These are phyloP conservation scores for Cadophora sp. DNA, from an alignment of 2,329 filamentous ascomycete genomes.

Conservation along the genomic window DNA sequence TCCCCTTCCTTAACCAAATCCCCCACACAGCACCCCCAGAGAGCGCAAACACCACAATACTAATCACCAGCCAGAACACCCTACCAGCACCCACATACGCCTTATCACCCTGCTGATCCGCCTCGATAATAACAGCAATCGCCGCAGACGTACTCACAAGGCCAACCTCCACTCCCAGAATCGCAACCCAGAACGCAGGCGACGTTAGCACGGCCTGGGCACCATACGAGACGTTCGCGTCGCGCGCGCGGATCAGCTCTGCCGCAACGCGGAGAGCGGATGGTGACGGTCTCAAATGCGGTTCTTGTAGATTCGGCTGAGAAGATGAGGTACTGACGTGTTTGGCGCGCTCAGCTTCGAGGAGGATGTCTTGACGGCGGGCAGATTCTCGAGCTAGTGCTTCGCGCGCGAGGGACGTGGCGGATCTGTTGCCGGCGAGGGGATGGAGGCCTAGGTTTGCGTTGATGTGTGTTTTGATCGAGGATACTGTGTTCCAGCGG, in stretches of 20 bases:
- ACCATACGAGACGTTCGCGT: neutral
- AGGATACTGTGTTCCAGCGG: neutral
- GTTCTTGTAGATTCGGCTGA: neutral
- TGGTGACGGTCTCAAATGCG: slow-evolving; percentile 7
- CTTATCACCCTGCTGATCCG: neutral
- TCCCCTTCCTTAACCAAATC: slow-evolving; percentile 15
- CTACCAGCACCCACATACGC: slow-evolving; percentile 5
- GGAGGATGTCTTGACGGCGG: slow-evolving; percentile 10
- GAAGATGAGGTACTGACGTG: neutral
- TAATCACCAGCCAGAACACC: slow-evolving; percentile 23
- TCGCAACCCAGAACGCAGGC: slow-evolving; percentile 14
- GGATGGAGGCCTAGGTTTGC: neutral
- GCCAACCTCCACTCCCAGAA: slow-evolving; percentile 6
- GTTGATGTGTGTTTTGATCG: neutral
- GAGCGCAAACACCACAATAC: neutral
- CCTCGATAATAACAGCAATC: slow-evolving; percentile 5
- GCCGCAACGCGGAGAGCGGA: slow-evolving; percentile 16
- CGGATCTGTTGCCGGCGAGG: neutral
- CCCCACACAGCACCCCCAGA: neutral
- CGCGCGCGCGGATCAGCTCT: slow-evolving; percentile 10
- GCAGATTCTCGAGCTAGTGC: slow-evolving; percentile 11
- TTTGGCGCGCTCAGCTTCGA: slow-evolving; percentile 1
- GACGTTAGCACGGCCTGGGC: slow-evolving; percentile 4
- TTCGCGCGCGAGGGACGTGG: neutral
- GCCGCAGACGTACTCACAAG: slow-evolving; percentile 12